phyloP scores from a whole-genome alignment of 805 yeast species.

The Ogataea thermomethanolica region DNA sequence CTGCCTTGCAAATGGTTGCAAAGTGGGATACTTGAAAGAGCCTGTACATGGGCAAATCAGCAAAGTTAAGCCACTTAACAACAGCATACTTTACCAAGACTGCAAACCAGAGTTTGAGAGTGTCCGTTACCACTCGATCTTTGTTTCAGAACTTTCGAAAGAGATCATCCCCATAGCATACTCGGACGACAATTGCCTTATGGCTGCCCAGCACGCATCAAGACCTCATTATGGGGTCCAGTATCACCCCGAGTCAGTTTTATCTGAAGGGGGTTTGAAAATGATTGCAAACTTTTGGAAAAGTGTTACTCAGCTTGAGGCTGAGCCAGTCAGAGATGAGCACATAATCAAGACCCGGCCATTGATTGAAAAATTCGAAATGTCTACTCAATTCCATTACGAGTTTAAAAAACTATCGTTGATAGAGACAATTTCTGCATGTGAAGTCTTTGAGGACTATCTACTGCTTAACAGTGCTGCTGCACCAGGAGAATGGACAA shows the following conservation, averaged over 20 bases:
- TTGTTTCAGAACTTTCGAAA: conserved; percentile 36
- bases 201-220: conserved; percentile 69
- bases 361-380: conserved; percentile 17
- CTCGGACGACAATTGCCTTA: conserved; percentile 53
- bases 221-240: conserved; percentile 90
- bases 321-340: conserved; percentile 10
- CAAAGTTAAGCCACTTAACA: conserved; percentile 33
- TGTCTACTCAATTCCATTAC: conserved; percentile 9
- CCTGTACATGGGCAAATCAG: conserved; percentile 88
- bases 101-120: conserved; percentile 50
- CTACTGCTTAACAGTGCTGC: conserved; percentile 75
- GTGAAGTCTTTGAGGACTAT: conserved; percentile 39
- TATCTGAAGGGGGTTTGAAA: conserved; percentile 63
- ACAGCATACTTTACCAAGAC: conserved; percentile 38
- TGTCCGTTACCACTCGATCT: conserved; percentile 88
- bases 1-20: conserved; percentile 56
- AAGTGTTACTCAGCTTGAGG: conserved; percentile 34
- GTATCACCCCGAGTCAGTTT: conserved; percentile 94
- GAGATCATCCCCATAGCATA: conserved; percentile 58
- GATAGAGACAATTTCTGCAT: conserved; percentile 2
- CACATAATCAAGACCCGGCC: conserved; percentile 27
- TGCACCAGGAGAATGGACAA: conserved; percentile 82
- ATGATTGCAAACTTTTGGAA: conserved; percentile 63
- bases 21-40: conserved; percentile 46
- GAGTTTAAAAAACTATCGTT: conserved; percentile 12